Conservation (phyloP, 129 eudicot genomes). For the carrot (Daucus carota) region DH1_v3.0 NC_030388.2:5249001-5249500, state of each 20-base stretch:
- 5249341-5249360: slow-evolving; percentile 71
- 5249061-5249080: not conserved
- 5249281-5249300: slow-evolving; percentile 65
- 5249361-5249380: slow-evolving; percentile 71
- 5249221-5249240: slow-evolving; percentile 66
- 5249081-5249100: not conserved
- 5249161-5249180: slow-evolving; percentile 64
- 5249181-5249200: slow-evolving; percentile 65
- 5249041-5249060: not conserved
- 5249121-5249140: not conserved
- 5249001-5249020: not conserved
- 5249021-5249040: not conserved
- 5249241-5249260: slow-evolving; percentile 64
- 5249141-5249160: slow-evolving; percentile 11
- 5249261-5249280: slow-evolving; percentile 61
- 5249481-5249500: not conserved
- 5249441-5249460: slow-evolving; percentile 27
- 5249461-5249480: not conserved
- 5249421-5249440: slow-evolving; percentile 61
- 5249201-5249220: slow-evolving; percentile 71
- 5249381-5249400: slow-evolving; percentile 63
- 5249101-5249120: not conserved
- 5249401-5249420: slow-evolving; percentile 60
- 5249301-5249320: slow-evolving; percentile 68
- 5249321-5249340: slow-evolving; percentile 68